Evolutionary conservation across 352 stramenopile genomes (phyloP).

Genomic region (Phytophthora pluvialis): DNA sequence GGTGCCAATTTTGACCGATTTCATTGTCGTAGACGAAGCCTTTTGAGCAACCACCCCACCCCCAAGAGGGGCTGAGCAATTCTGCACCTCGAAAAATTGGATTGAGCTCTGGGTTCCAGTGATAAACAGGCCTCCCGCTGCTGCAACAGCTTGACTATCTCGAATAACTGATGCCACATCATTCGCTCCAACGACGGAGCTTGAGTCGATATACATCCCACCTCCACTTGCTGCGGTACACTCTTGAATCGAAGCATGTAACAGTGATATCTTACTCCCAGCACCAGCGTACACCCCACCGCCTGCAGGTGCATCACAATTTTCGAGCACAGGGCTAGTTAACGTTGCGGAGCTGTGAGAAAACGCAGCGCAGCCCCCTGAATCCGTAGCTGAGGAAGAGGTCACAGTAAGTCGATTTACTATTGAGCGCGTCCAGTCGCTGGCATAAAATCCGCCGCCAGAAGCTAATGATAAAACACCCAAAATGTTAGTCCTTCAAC

Average conservation of each 20-base stretch:
- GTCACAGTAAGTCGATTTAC: slow-evolving; percentile 26
- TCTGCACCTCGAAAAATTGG: slow-evolving; percentile 27
- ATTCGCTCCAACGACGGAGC: slow-evolving; percentile 20
- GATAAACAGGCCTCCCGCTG: slow-evolving; percentile 42
- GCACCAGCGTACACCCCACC: slow-evolving; percentile 32
- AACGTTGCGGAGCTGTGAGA: slow-evolving; percentile 21
- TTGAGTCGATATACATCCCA: slow-evolving; percentile 43
- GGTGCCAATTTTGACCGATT: slow-evolving; percentile 14
- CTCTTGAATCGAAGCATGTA: slow-evolving; percentile 3
- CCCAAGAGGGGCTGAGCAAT: slow-evolving; percentile 33
- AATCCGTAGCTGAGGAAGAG: slow-evolving; percentile 19
- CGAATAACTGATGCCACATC: slow-evolving; percentile 14
- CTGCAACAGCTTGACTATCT: slow-evolving; percentile 18
- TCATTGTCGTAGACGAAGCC: slow-evolving; percentile 1
- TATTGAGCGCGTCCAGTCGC: slow-evolving; percentile 21
- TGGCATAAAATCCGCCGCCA: slow-evolving; percentile 43
- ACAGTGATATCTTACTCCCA: slow-evolving; percentile 28
- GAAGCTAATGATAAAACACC: slow-evolving; percentile 15
- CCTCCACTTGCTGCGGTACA: slow-evolving; percentile 32
- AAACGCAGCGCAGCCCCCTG: slow-evolving; percentile 42
- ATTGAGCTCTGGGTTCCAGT: slow-evolving; percentile 33
- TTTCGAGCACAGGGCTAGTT: neutral
- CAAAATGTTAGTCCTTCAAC: neutral
- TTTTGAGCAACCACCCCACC: slow-evolving; percentile 30
- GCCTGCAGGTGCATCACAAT: slow-evolving; percentile 31